Evolutionary conservation across 2,329 filamentous ascomycete genomes (phyloP).

Genomic region (Sarocladium kiliense): DNA sequence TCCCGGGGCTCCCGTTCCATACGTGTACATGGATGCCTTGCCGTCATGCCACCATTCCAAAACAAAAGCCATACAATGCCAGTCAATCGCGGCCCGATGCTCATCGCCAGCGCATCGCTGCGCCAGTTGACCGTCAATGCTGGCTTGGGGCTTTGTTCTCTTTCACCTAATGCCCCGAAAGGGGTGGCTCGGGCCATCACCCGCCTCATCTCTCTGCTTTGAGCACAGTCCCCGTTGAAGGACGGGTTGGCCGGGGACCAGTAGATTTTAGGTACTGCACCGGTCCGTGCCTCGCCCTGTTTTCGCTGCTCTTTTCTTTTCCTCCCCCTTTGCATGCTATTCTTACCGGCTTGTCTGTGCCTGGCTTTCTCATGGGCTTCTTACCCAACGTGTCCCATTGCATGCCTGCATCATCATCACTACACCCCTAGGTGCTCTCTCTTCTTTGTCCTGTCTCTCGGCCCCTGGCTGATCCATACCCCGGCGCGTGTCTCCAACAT

Average conservation of each 20-base stretch:
- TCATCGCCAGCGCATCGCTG: slow-evolving; percentile 8
- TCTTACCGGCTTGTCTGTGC: too few relatives aligned
- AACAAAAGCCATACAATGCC: too few relatives aligned
- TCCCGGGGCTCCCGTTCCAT: background rate
- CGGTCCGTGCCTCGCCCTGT: background rate
- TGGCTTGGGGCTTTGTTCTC: background rate
- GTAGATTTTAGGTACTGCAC: background rate
- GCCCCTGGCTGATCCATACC: background rate
- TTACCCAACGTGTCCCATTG: too few relatives aligned
- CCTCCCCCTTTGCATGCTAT: background rate
- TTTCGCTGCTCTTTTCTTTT: background rate
- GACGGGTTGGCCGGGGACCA: background rate
- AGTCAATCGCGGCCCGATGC: background rate
- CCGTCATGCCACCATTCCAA: background rate
- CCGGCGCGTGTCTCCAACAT: background rate
- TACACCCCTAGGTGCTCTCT: background rate
- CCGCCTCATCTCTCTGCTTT: background rate
- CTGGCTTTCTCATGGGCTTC: too few relatives aligned
- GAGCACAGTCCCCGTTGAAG: background rate
- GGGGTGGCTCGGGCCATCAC: background rate
- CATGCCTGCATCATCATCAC: background rate
- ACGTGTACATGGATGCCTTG: background rate
- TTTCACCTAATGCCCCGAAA: background rate
- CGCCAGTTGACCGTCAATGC: background rate
- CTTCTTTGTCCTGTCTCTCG: background rate